A percentile compares a stretch with the other conserved stretches of the same genome.
Conservation (phyloP, 2,329 filamentous ascomycete species). For the Rhinocladiella similis region DNA sequence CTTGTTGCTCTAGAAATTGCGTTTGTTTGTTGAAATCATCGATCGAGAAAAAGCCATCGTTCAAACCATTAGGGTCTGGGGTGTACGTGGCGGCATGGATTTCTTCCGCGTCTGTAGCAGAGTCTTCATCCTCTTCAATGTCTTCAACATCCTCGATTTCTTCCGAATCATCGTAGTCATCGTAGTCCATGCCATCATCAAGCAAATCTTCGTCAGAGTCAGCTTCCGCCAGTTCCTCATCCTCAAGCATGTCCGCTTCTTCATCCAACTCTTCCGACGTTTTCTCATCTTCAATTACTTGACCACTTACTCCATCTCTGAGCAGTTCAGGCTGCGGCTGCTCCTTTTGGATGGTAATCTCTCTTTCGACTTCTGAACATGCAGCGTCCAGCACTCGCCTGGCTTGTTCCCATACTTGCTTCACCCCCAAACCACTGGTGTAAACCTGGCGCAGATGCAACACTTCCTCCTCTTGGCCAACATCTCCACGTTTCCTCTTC, state of each 20-base stretch:
- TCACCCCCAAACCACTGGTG: constrained; percentile 79
- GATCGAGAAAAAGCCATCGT: constrained; percentile 97
- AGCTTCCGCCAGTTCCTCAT: constrained; percentile 15
- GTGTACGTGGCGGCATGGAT: constrained; percentile 57
- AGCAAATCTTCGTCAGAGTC: constrained; percentile 11
- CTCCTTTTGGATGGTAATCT: constrained; percentile 36
- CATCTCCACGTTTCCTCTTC: constrained; percentile 29
- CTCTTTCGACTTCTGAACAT: constrained; percentile 27
- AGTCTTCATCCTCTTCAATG: constrained; percentile 32
- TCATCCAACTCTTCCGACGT: constrained; percentile 23
- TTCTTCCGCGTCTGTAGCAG: constrained; percentile 30
- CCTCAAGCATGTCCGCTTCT: constrained; percentile 12
- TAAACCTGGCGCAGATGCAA: constrained; percentile 84
- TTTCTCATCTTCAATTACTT: constrained; percentile 10
- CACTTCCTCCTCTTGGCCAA: constrained; percentile 48
- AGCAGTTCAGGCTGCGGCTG: constrained; percentile 10
- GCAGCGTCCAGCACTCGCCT: constrained; percentile 67
- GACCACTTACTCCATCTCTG: constrained; percentile 10
- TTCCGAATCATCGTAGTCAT: constrained; percentile 36
- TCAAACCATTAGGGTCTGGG: constrained; percentile 79
- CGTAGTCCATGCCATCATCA: constrained; percentile 30
- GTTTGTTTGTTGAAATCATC: constrained; percentile 96
- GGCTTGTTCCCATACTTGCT: constrained; percentile 93
- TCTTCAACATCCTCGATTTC: constrained; percentile 39
- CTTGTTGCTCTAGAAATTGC: constrained; percentile 83